Evolutionary conservation across 1,284 basidiomycete species (phyloP).

Genomic region (Marasmius oreades): DNA sequence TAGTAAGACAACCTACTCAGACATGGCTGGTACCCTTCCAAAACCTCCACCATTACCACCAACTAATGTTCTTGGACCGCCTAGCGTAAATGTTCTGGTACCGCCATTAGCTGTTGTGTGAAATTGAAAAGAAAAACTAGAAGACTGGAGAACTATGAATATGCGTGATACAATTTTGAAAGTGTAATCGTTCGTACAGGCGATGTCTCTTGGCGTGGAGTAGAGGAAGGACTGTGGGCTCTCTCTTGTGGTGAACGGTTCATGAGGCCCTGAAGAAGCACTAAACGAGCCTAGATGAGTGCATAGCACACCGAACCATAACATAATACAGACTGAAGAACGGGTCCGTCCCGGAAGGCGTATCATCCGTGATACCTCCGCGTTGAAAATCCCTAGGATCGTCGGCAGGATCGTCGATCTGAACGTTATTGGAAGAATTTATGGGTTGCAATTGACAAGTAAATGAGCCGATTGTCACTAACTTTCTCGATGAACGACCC

Average conservation of each 20-base stretch:
- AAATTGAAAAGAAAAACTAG: constrained; percentile 28
- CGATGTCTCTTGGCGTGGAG: constrained; percentile 3
- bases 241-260: background rate
- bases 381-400: constrained; percentile 66
- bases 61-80: constrained; percentile 19
- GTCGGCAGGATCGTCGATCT: constrained; percentile 71
- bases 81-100: constrained; percentile 25
- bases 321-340: constrained; percentile 40
- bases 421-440: constrained; percentile 8
- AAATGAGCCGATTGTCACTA: constrained; percentile 15
- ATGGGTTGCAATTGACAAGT: background rate
- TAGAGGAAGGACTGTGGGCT: constrained; percentile 7
- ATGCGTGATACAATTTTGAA: background rate
- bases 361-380: constrained; percentile 28
- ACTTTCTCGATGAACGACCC: constrained; percentile 77
- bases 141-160: constrained; percentile 12
- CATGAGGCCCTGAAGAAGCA: constrained; percentile 14
- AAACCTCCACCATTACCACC: constrained; percentile 7
- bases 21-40: constrained; percentile 37
- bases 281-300: constrained; percentile 3
- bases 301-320: constrained; percentile 13
- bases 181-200: background rate
- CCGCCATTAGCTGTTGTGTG: constrained; percentile 35
- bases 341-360: constrained; percentile 38
- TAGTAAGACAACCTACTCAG: constrained; percentile 36